Conservation (phyloP, 2,329 filamentous ascomycete genomes). For the Aspergillus felis region DNA sequence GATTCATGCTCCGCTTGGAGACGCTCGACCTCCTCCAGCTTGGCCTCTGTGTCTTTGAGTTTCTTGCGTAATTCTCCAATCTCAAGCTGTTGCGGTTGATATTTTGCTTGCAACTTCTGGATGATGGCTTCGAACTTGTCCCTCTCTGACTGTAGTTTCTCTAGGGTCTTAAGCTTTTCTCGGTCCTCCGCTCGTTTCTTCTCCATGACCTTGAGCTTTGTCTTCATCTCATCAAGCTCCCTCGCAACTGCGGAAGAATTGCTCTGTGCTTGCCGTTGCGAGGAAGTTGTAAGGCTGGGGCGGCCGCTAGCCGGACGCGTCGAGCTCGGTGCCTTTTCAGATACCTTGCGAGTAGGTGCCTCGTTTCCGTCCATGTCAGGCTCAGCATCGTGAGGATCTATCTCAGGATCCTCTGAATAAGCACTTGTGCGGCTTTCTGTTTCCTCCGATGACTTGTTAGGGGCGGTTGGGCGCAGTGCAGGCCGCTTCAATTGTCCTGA, state of each 20-base stretch:
- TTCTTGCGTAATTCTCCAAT: constrained; percentile 70
- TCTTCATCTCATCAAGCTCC: constrained; percentile 82
- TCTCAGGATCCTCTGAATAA: constrained; percentile 27
- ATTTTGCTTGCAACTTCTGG: constrained; percentile 85
- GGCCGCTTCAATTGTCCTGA: constrained; percentile 28
- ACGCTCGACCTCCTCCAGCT: constrained; percentile 65
- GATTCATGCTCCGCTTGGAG: constrained; percentile 81
- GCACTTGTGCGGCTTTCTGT: constrained; percentile 23
- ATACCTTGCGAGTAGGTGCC: constrained; percentile 17
- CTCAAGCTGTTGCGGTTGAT: constrained; percentile 79
- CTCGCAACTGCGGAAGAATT: constrained; percentile 48
- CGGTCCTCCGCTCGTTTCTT: constrained; percentile 81
- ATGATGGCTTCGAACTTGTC: constrained; percentile 69
- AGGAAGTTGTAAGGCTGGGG: constrained; percentile 25
- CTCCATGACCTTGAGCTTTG: constrained; percentile 81
- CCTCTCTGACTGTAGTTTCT: constrained; percentile 62
- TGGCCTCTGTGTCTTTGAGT: constrained; percentile 69
- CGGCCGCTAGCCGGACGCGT: constrained; percentile 21
- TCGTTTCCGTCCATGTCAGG: constrained; percentile 18
- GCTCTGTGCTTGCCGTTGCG: constrained; percentile 43
- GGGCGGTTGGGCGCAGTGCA: constrained; percentile 27
- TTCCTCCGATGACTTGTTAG: constrained; percentile 25
- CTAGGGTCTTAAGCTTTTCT: constrained; percentile 75
- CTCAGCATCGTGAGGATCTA: constrained; percentile 22
- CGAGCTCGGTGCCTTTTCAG: constrained; percentile 22